Conservation (phyloP, 2,329 filamentous ascomycete genomes). For the Fusarium incarnatum region DNA sequence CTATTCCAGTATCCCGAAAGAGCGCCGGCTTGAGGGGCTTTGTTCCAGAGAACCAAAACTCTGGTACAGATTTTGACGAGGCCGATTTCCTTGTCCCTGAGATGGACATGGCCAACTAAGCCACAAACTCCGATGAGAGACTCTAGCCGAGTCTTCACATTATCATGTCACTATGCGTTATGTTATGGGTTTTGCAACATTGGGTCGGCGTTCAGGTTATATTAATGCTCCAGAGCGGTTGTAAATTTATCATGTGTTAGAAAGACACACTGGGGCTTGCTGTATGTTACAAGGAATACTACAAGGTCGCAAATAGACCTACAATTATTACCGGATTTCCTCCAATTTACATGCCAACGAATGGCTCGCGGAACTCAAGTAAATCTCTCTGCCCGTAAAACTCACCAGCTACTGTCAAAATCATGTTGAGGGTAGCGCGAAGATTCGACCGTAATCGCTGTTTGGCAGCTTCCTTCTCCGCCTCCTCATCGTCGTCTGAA, state of each 20-base stretch:
- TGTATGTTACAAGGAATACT: conserved; percentile 31
- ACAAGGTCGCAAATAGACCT: conserved; percentile 26
- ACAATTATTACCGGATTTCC: conserved; percentile 5
- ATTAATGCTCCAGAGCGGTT: conserved; percentile 38
- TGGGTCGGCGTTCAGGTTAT: conserved; percentile 42
- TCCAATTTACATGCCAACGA: conserved; percentile 57
- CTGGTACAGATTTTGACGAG: conserved; percentile 73
- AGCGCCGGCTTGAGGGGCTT: conserved; percentile 32
- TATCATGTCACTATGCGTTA: conserved; percentile 22
- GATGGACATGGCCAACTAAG: conserved; percentile 51
- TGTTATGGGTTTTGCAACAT: conserved; percentile 23
- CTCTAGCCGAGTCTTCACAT: conserved; percentile 1
- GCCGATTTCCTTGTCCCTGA: conserved; percentile 72
- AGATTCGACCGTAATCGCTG: conserved; percentile 61
- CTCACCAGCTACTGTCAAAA: conserved; percentile 87
- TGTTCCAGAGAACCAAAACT: conserved; percentile 61
- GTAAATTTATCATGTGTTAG: conserved; percentile 25
- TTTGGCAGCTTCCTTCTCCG: conserved; percentile 45
- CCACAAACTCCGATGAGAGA: neutral
- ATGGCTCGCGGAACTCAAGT: conserved; percentile 77
- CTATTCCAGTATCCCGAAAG: conserved; percentile 58
- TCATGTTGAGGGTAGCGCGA: conserved; percentile 88
- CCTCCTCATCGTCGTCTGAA: conserved; percentile 44
- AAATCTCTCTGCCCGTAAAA: conserved; percentile 91
- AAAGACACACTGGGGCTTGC: conserved; percentile 17